Percentiles rank a stretch among this genome's conserved stretches.
Conservation (phyloP, 129 eudicot species). For the Lonicera japonica region DNA sequence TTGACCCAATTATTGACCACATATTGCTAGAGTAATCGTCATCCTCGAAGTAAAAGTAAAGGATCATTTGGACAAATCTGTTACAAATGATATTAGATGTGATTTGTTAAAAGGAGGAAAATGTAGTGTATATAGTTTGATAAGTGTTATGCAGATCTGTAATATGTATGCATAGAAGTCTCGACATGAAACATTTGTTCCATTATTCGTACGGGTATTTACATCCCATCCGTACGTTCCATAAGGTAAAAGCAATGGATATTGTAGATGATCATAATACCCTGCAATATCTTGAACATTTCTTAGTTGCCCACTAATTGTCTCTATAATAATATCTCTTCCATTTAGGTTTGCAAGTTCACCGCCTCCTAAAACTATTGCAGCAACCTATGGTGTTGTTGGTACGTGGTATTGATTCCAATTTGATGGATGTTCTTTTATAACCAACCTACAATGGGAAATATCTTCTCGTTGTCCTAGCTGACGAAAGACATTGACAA, state of each 20-base stretch:
- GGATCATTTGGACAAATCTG: too few relatives aligned
- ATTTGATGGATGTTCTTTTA: too few relatives aligned
- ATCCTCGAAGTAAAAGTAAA: neutral
- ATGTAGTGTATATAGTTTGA: too few relatives aligned
- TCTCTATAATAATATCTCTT: neutral
- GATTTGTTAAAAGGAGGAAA: too few relatives aligned
- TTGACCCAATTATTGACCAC: slow-evolving; percentile 19
- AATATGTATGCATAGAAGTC: neutral
- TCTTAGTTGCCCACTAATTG: neutral
- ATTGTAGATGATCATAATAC: neutral
- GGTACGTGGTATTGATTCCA: too few relatives aligned
- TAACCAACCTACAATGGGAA: too few relatives aligned
- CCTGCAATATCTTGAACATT: neutral
- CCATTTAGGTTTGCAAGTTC: too few relatives aligned
- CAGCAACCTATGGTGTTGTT: too few relatives aligned
- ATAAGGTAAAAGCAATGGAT: neutral
- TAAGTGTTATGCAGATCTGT: neutral
- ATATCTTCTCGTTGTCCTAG: too few relatives aligned
- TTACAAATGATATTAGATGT: too few relatives aligned
- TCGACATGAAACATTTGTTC: neutral
- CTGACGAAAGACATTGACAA: too few relatives aligned
- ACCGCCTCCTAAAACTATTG: too few relatives aligned
- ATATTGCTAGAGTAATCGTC: slow-evolving; percentile 13
- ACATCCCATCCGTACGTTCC: neutral
- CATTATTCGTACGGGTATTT: neutral